These are phyloP conservation scores for Hypoxylon sp. DNA, from an alignment of 2,329 filamentous ascomycete species.

Conservation along the genomic window DNA sequence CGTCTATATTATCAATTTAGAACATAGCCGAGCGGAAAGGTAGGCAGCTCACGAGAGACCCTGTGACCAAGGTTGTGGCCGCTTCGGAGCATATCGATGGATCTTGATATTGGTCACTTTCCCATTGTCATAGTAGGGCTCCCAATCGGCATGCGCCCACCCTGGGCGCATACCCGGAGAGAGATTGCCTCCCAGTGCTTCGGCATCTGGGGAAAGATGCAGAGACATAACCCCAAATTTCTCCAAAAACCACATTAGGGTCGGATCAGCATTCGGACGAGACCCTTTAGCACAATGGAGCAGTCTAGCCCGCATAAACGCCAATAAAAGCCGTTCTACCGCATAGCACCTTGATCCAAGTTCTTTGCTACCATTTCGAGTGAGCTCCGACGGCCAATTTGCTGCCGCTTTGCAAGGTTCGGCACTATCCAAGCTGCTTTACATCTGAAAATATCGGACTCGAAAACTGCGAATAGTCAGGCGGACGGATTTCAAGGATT, in stretches of 20 bases:
- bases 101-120: constrained; percentile 28
- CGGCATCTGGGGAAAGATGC: constrained; percentile 43
- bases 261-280: constrained; percentile 40
- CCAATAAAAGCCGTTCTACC: constrained; percentile 43
- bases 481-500: constrained; percentile 18
- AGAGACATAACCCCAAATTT: constrained; percentile 40
- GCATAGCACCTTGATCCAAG: constrained; percentile 43
- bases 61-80: constrained; percentile 9
- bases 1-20: constrained; percentile 28
- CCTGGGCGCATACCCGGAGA: constrained; percentile 36
- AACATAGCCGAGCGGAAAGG: constrained; percentile 21
- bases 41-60: constrained; percentile 5
- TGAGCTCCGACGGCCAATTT: constrained; percentile 27
- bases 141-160: constrained; percentile 40
- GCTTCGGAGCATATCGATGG: constrained; percentile 28
- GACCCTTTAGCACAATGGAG: constrained; percentile 35
- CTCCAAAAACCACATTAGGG: constrained; percentile 41
- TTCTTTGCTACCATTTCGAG: constrained; percentile 33
- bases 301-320: constrained; percentile 35
- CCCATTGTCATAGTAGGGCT: constrained; percentile 21
- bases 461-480: constrained; percentile 29
- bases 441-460: constrained; percentile 12
- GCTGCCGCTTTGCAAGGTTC: constrained; percentile 30
- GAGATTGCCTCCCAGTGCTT: constrained; percentile 39
- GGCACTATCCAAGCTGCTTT: constrained; percentile 31